Evolutionary conservation across 768 basidiomycete genomes (phyloP), one percentile per base, ranked within the genome.

Genomic region (Filobasidium wieringae): DNA sequence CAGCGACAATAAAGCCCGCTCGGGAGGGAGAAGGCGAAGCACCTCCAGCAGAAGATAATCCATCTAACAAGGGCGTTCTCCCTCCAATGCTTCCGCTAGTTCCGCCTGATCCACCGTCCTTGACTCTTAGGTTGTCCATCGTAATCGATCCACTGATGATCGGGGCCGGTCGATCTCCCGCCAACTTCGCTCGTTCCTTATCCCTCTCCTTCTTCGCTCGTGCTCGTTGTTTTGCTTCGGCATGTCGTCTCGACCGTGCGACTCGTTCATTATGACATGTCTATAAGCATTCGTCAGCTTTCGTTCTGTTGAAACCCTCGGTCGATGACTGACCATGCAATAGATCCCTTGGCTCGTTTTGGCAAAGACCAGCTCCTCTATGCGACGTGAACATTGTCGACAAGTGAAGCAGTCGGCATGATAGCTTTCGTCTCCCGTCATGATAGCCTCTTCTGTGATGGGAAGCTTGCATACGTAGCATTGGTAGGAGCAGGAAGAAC

Each of bases 331-430:
- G 55, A 76, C 77, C 95, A 75, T 75, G 63, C 74, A 99, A 71
- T 97, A 97, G 57, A 97, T 96, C 54, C 95, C 95, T 68, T 95
- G 88, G 60, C 84, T 88, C 0, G 95, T 97, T 78, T 97, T 97
- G 58, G 95, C 95, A 63, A 96, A 99, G 57, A 97, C 90, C 53
- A 97, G 82, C 72, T 99, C 95, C 75, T 97, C 92, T 63, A 99
- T 99, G 57, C 89, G 81, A 70, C 86, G 85, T 72, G 82, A 83
- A 78, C 95, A 99, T 52, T 90, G 85, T 68, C 88, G 86, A 77
- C 95, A 99, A 65, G 93, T 92, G 79, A 99, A 99, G 76, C 95
- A 99, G 63, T 91, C 87, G 5, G 95, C 92, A 72, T 97, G 95
- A 67, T 97, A 99, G 0, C 90, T 89, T 71, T 97, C 95, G 74